A percentile compares a stretch with the other conserved stretches of the same genome.
phyloP scores from a whole-genome alignment of 2,329 filamentous ascomycete genomes.

The Pyrenochaeta sp. region DNA sequence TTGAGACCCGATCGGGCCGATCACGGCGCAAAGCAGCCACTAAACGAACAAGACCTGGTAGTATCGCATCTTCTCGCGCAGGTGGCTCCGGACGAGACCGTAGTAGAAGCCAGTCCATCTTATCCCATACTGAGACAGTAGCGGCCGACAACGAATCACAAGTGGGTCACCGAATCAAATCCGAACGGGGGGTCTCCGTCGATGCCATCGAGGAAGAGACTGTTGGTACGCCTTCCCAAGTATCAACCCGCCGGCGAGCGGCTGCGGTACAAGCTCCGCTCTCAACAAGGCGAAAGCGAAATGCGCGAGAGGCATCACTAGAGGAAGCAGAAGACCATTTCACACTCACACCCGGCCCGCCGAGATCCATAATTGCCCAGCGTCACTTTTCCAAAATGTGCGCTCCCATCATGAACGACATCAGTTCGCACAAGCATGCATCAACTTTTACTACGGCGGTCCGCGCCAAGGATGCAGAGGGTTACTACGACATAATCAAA shows the following conservation, averaged over 20 bases:
- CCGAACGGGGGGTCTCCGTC: conserved; percentile 57
- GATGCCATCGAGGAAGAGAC: conserved; percentile 51
- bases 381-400: conserved; percentile 60
- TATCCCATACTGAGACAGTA: conserved; percentile 55
- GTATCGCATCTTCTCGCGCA: conserved; percentile 57
- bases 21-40: conserved; percentile 41
- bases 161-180: conserved; percentile 54
- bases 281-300: conserved; percentile 54
- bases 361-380: conserved; percentile 52
- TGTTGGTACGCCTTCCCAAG: conserved; percentile 39
- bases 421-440: conserved; percentile 61
- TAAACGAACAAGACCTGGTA: conserved; percentile 47
- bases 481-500: conserved; percentile 62
- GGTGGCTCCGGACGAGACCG: conserved; percentile 54
- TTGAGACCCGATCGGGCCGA: conserved; percentile 40
- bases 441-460: conserved; percentile 60
- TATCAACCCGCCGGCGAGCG: conserved; percentile 42
- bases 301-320: conserved; percentile 42
- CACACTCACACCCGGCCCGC: conserved; percentile 31
- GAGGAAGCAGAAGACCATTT: conserved; percentile 43
- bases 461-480: conserved; percentile 59
- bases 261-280: conserved; percentile 32
- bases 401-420: conserved; percentile 60
- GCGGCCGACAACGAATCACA: conserved; percentile 52
- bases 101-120: conserved; percentile 59